These are phyloP conservation scores for Lichtheimia corymbifera DNA, from an alignment of 371 early-diverging fungal species.

Conservation along the genomic window DNA sequence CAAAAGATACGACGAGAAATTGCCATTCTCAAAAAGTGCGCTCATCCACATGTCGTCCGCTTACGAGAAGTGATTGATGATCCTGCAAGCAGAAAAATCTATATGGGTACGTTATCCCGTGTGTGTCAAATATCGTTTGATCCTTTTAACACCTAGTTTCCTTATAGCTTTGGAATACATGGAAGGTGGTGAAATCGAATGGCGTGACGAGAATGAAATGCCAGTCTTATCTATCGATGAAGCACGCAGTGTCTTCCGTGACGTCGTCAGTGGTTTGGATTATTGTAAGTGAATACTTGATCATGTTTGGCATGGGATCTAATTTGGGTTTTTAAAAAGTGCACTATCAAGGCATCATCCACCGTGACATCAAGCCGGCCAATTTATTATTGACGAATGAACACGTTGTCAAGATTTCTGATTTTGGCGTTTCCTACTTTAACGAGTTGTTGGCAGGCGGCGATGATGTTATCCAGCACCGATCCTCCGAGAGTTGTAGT, in stretches of 20 bases:
- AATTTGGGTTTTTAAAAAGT: constrained; percentile 42
- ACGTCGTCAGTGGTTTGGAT: constrained; percentile 89
- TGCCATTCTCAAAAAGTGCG: constrained; percentile 92
- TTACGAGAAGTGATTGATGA: constrained; percentile 95
- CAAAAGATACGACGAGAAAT: constrained; percentile 93
- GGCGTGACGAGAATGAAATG: constrained; percentile 73
- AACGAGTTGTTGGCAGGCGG: constrained; percentile 46
- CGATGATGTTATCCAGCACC: constrained; percentile 15
- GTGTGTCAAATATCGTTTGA: not conserved
- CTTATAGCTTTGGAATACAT: constrained; percentile 76
- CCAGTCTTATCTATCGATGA: constrained; percentile 70
- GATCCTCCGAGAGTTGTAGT: constrained; percentile 21
- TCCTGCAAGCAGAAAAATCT: constrained; percentile 86
- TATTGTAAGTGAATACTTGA: constrained; percentile 60
- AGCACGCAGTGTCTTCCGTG: constrained; percentile 83
- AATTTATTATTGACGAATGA: constrained; percentile 79
- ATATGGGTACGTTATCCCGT: constrained; percentile 58
- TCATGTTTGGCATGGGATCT: not conserved
- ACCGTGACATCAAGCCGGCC: constrained; percentile 96
- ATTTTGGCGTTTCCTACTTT: constrained; percentile 93
- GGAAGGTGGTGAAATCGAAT: constrained; percentile 89
- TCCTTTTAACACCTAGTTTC: not conserved
- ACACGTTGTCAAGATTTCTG: constrained; percentile 87
- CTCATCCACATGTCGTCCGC: constrained; percentile 90
- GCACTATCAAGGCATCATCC: constrained; percentile 92